phyloP scores from a whole-genome alignment of 106 monocot genomes.

The Chionographis japonica region DNA sequence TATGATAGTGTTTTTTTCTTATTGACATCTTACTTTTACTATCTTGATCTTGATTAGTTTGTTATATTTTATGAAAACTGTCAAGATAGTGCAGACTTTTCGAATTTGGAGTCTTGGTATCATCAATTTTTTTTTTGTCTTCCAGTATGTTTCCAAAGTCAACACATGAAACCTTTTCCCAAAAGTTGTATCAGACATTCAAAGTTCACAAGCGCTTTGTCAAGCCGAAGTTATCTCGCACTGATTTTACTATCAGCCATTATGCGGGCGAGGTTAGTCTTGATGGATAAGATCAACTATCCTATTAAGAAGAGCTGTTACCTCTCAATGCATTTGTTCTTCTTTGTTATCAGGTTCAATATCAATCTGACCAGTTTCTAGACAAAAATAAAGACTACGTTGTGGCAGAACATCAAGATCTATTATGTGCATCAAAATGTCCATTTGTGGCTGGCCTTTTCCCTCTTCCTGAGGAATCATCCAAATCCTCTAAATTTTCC shows the following conservation, averaged over 20 bases:
- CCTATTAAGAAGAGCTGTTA: background rate
- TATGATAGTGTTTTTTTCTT: conserved; percentile 25
- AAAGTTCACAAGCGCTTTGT: conserved; percentile 77
- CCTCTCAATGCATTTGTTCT: background rate
- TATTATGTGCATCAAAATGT: conserved; percentile 82
- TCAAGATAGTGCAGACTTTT: background rate
- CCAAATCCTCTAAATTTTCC: conserved; percentile 93
- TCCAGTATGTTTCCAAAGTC: conserved; percentile 98
- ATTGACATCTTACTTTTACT: background rate
- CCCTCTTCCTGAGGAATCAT: conserved; percentile 66
- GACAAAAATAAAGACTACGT: conserved; percentile 99
- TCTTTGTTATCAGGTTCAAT: conserved; percentile 56
- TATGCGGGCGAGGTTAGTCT: conserved; percentile 91
- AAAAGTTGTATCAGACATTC: conserved; percentile 98
- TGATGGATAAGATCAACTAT: background rate
- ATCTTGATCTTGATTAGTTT: conserved; percentile 1
- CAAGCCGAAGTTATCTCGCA: conserved; percentile 92
- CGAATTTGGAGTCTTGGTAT: background rate
- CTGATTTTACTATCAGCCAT: conserved; percentile 88
- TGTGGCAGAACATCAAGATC: conserved; percentile 91
- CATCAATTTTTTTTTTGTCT: conserved; percentile 4
- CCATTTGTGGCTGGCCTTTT: conserved; percentile 85
- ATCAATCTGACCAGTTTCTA: conserved; percentile 92
- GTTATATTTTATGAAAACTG: background rate
- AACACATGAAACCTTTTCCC: conserved; percentile 92